Percentiles rank a stretch among this genome's conserved stretches.
phyloP scores from a whole-genome alignment of 768 basidiomycete species.

The Leccinum broughii region DNA sequence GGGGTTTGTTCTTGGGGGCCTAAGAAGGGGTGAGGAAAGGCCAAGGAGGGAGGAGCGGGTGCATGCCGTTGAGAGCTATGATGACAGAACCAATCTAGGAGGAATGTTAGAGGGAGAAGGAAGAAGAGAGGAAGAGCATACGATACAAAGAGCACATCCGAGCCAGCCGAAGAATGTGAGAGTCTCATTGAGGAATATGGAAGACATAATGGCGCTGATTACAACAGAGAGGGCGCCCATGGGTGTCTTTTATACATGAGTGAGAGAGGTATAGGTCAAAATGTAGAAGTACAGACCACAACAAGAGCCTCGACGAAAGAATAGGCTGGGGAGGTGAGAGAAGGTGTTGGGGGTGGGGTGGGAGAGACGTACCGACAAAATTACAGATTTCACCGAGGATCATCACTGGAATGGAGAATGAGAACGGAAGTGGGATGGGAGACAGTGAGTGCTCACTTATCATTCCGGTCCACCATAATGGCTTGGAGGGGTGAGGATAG shows the following conservation, averaged over 20 bases:
- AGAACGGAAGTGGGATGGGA: not conserved
- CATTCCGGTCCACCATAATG: slow-evolving; percentile 96
- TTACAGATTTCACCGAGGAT: slow-evolving; percentile 88
- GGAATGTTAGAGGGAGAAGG: not conserved
- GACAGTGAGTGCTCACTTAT: slow-evolving; percentile 44
- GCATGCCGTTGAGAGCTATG: slow-evolving; percentile 84
- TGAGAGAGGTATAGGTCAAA: slow-evolving; percentile 6
- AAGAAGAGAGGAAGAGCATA: slow-evolving; percentile 40
- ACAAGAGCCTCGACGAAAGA: slow-evolving; percentile 92
- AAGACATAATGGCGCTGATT: slow-evolving; percentile 89
- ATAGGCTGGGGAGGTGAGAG: slow-evolving; percentile 51
- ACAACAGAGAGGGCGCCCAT: slow-evolving; percentile 97
- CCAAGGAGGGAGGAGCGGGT: not conserved
- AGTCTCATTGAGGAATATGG: slow-evolving; percentile 89
- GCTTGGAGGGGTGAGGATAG: slow-evolving; percentile 37
- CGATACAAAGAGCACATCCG: slow-evolving; percentile 88
- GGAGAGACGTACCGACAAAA: slow-evolving; percentile 65
- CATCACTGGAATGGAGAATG: slow-evolving; percentile 60
- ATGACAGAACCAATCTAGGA: slow-evolving; percentile 78
- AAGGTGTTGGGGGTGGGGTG: not conserved
- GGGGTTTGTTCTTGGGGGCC: slow-evolving; percentile 72
- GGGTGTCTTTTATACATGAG: slow-evolving; percentile 60
- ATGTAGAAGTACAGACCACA: slow-evolving; percentile 57
- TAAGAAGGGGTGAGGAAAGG: slow-evolving; percentile 22
- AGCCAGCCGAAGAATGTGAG: slow-evolving; percentile 97